Percentiles rank a stretch among this genome's conserved stretches.
Conservation (phyloP, 2,329 filamentous ascomycete genomes). For the Colletotrichum aenigma region DNA sequence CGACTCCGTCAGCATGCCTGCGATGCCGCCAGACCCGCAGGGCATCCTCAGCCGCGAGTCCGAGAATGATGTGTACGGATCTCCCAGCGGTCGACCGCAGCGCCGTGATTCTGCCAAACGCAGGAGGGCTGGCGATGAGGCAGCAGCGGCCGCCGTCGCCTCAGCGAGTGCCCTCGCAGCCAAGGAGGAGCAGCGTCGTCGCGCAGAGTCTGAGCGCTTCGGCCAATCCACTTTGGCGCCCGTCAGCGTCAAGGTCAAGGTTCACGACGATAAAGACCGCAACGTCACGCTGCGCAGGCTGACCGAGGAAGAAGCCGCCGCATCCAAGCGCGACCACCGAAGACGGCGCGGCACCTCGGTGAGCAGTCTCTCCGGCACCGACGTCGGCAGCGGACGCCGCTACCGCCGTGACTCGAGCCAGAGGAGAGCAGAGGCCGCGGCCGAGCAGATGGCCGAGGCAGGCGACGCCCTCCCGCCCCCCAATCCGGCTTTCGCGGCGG, state of each 20-base stretch:
- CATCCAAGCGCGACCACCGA: slow-evolving; percentile 40
- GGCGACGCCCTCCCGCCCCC: slow-evolving; percentile 54
- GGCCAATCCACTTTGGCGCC: slow-evolving; percentile 48
- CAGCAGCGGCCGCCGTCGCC: slow-evolving; percentile 52
- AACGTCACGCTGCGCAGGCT: slow-evolving; percentile 66
- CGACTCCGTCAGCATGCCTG: slow-evolving; percentile 46
- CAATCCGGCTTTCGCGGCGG: slow-evolving; percentile 59
- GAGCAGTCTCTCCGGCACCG: slow-evolving; percentile 62
- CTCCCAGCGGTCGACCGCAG: slow-evolving; percentile 42
- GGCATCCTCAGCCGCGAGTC: slow-evolving; percentile 45
- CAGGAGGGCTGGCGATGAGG: slow-evolving; percentile 47
- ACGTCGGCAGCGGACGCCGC: slow-evolving; percentile 52
- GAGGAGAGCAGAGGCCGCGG: slow-evolving; percentile 48
- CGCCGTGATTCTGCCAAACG: slow-evolving; percentile 51
- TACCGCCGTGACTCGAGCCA: slow-evolving; percentile 61
- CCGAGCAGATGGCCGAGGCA: slow-evolving; percentile 48
- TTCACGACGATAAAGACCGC: slow-evolving; percentile 64
- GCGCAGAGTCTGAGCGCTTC: slow-evolving; percentile 39
- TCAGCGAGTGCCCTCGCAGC: slow-evolving; percentile 53
- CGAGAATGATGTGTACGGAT: slow-evolving; percentile 47
- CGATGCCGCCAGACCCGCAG: slow-evolving; percentile 51
- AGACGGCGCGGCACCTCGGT: slow-evolving; percentile 48
- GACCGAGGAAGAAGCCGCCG: slow-evolving; percentile 63
- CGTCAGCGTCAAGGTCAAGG: slow-evolving; percentile 63
- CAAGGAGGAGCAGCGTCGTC: slow-evolving; percentile 45